Percentiles rank a stretch among this genome's conserved stretches.
Conservation (phyloP, 805 yeast species). For the Myxozyma mucilagina region DNA sequence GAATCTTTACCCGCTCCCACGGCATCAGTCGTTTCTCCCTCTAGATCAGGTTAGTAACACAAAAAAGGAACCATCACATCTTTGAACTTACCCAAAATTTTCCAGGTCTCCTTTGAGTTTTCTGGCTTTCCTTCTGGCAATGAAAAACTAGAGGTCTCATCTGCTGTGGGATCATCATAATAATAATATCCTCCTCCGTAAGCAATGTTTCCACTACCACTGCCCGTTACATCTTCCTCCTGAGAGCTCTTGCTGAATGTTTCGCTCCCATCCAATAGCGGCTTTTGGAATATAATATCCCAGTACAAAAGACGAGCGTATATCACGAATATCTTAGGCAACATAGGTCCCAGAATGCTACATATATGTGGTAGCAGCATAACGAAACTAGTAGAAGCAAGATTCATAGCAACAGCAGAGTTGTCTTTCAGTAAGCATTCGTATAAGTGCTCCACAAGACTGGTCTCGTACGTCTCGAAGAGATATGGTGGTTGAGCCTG, state of each 20-base stretch:
- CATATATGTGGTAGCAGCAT: constrained; percentile 52
- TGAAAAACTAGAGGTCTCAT: not conserved
- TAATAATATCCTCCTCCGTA: constrained; percentile 24
- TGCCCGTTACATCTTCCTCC: not conserved
- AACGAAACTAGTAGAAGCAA: constrained; percentile 43
- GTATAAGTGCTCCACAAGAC: constrained; percentile 44
- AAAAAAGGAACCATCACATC: too few relatives aligned
- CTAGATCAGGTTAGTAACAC: not conserved
- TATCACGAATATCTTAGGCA: constrained; percentile 49
- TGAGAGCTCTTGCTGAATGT: not conserved
- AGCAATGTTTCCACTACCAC: constrained; percentile 6
- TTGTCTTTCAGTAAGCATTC: constrained; percentile 47
- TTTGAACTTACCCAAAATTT: not conserved
- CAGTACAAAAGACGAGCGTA: constrained; percentile 49
- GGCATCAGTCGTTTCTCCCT: constrained; percentile 11
- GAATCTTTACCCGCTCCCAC: constrained; percentile 15
- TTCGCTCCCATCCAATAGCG: not conserved
- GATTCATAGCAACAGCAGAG: constrained; percentile 44
- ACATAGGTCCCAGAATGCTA: constrained; percentile 38
- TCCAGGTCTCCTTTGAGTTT: not conserved
- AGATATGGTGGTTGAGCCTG: constrained; percentile 40
- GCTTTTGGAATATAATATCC: constrained; percentile 33
- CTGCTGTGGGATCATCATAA: constrained; percentile 11
- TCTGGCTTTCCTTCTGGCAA: not conserved
- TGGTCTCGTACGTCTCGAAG: constrained; percentile 41